Evolutionary conservation across 179 eudicot genomes (phyloP).

Genomic region (Monotropa hypopitys): DNA sequence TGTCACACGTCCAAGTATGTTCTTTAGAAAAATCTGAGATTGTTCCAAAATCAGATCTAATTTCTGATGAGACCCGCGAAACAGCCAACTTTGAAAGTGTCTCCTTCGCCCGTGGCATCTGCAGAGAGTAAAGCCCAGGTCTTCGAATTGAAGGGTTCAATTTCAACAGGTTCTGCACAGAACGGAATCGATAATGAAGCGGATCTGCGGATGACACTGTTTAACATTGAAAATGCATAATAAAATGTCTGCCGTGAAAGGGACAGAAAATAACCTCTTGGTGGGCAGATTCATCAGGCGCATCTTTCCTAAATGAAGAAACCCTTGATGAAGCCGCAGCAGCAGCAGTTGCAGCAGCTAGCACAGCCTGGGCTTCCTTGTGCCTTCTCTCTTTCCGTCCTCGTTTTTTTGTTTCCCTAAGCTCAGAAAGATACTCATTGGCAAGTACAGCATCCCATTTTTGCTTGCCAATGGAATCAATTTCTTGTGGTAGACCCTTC

Average conservation of each 20-base stretch:
- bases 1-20: constrained; percentile 55
- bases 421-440: constrained; percentile 64
- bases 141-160: constrained; percentile 34
- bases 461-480: constrained; percentile 43
- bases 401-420: constrained; percentile 81
- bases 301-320: constrained; percentile 78
- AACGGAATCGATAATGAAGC: not conserved
- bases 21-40: constrained; percentile 38
- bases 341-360: constrained; percentile 97
- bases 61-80: constrained; percentile 34
- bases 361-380: constrained; percentile 90
- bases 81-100: constrained; percentile 40
- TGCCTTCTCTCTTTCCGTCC: constrained; percentile 90
- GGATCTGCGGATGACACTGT: not conserved
- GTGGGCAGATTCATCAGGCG: constrained; percentile 51
- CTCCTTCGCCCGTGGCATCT: constrained; percentile 46
- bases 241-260: not conserved
- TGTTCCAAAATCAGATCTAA: constrained; percentile 32
- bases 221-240: not conserved
- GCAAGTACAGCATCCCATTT: constrained; percentile 87
- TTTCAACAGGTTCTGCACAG: constrained; percentile 39
- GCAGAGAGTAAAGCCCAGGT: constrained; percentile 26
- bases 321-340: constrained; percentile 87
- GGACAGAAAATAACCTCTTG: constrained; percentile 34
- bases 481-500: constrained; percentile 54